Evolutionary conservation across 2,329 filamentous ascomycete genomes (phyloP).

Genomic region (Ceratocystis variospora): DNA sequence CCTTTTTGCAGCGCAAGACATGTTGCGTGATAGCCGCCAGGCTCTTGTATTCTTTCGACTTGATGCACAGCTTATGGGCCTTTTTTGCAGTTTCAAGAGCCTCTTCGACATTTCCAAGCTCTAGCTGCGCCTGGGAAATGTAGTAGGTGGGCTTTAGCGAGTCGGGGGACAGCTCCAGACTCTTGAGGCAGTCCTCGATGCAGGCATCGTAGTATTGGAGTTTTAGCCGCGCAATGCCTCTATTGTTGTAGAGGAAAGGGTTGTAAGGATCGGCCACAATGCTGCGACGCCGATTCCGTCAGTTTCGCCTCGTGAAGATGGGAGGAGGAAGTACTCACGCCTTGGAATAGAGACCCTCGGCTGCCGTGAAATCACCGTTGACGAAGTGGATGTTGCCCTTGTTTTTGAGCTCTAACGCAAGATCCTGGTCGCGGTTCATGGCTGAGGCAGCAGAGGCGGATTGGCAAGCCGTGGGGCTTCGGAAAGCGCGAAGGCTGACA

Average conservation of each 20-base stretch:
- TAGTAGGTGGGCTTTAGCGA: constrained; percentile 77
- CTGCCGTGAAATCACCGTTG: constrained; percentile 47
- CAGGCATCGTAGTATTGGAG: constrained; percentile 59
- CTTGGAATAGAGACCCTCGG: constrained; percentile 58
- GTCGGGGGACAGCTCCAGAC: constrained; percentile 50
- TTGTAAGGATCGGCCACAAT: constrained; percentile 69
- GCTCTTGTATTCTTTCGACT: constrained; percentile 45
- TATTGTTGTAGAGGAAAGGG: constrained; percentile 74
- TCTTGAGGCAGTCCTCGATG: constrained; percentile 62
- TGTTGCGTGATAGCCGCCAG: constrained; percentile 57
- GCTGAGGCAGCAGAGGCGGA: neutral
- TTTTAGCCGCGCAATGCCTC: constrained; percentile 68
- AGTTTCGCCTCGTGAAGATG: neutral
- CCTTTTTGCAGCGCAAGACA: constrained; percentile 71
- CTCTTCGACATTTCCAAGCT: constrained; percentile 41
- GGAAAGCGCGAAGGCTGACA: no score
- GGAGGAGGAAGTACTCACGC: constrained; percentile 36
- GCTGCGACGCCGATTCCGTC: constrained; percentile 28
- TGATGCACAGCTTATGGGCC: constrained; percentile 59
- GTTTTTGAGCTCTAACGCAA: constrained; percentile 35
- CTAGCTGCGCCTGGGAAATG: constrained; percentile 70
- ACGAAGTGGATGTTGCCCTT: constrained; percentile 54
- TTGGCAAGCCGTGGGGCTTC: neutral
- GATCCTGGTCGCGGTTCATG: constrained; percentile 20
- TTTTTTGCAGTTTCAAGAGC: constrained; percentile 54